phyloP scores from a whole-genome alignment of 176 grass and related monocot genomes.

The Pontederia paniculata region DNA sequence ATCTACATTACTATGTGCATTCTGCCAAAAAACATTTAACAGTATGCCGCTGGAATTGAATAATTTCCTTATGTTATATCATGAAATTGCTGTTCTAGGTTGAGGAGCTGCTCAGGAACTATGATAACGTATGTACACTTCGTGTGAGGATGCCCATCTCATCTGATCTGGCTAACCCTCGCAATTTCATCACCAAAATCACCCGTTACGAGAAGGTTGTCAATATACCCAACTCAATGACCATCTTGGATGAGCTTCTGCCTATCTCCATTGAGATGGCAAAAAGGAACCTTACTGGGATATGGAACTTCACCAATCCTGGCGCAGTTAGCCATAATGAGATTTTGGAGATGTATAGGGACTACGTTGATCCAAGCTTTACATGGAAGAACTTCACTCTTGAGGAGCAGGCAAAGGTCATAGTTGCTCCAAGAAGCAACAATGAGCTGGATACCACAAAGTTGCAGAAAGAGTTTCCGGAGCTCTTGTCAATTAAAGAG shows the following conservation, averaged over 20 bases:
- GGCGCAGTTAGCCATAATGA: constrained; percentile 8
- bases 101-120: constrained; percentile 9
- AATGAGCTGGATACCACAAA: constrained; percentile 11
- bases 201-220: constrained; percentile 13
- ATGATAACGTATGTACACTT: constrained; percentile 12
- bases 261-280: constrained; percentile 14
- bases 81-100: not conserved
- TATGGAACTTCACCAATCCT: constrained; percentile 18
- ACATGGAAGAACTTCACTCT: constrained; percentile 16
- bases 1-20: too few relatives aligned
- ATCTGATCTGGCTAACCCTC: constrained; percentile 9
- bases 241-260: constrained; percentile 15
- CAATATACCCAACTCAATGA: constrained; percentile 13
- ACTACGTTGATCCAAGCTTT: constrained; percentile 10
- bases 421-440: constrained; percentile 14
- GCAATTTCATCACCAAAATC: constrained; percentile 15
- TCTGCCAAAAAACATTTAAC: too few relatives aligned
- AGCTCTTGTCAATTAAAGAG: constrained; percentile 10
- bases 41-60: too few relatives aligned
- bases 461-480: constrained; percentile 10
- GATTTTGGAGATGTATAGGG: constrained; percentile 13
- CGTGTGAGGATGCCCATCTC: constrained; percentile 15
- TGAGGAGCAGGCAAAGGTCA: constrained; percentile 9
- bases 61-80: not conserved
- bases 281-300: constrained; percentile 10